Conservation (phyloP, 2,329 filamentous ascomycete genomes). For the Penicillium sclerotiorum region DNA sequence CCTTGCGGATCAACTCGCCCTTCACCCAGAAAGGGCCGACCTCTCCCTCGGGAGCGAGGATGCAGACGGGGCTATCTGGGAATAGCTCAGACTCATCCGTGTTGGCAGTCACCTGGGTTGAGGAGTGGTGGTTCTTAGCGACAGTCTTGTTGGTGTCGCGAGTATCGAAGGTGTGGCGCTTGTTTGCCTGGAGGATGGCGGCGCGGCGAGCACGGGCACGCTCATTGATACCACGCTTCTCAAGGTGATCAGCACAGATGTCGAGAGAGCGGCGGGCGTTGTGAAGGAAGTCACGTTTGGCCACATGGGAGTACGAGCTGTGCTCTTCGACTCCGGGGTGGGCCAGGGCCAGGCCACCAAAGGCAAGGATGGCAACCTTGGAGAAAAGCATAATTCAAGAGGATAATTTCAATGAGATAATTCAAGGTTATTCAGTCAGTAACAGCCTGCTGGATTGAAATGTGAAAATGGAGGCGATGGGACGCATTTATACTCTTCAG, state of each 20-base stretch:
- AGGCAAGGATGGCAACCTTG: slow-evolving; percentile 15
- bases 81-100: slow-evolving; percentile 30
- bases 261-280: slow-evolving; percentile 23
- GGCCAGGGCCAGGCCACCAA: slow-evolving; percentile 17
- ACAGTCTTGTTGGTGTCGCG: slow-evolving; percentile 41
- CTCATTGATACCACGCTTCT: slow-evolving; percentile 24
- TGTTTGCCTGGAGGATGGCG: slow-evolving; percentile 18
- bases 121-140: slow-evolving; percentile 42
- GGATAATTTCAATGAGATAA: neutral
- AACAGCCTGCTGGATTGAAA: neutral
- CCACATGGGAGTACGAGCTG: slow-evolving; percentile 13
- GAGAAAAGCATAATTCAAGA: slow-evolving; percentile 8
- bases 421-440: neutral
- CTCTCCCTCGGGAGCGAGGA: slow-evolving; percentile 4
- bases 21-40: slow-evolving; percentile 27
- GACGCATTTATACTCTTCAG: neutral
- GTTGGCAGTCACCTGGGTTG: slow-evolving; percentile 21
- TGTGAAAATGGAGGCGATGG: no score
- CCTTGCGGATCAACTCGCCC: slow-evolving; percentile 41
- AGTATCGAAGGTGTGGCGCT: slow-evolving; percentile 18
- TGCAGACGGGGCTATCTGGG: slow-evolving; percentile 28
- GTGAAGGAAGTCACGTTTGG: slow-evolving; percentile 22
- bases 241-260: slow-evolving; percentile 23
- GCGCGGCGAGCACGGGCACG: slow-evolving; percentile 28
- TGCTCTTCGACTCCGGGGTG: slow-evolving; percentile 25